These are phyloP conservation scores for Xylaria curta DNA, from an alignment of 495 filamentous ascomycete genomes.

Conservation along the genomic window DNA sequence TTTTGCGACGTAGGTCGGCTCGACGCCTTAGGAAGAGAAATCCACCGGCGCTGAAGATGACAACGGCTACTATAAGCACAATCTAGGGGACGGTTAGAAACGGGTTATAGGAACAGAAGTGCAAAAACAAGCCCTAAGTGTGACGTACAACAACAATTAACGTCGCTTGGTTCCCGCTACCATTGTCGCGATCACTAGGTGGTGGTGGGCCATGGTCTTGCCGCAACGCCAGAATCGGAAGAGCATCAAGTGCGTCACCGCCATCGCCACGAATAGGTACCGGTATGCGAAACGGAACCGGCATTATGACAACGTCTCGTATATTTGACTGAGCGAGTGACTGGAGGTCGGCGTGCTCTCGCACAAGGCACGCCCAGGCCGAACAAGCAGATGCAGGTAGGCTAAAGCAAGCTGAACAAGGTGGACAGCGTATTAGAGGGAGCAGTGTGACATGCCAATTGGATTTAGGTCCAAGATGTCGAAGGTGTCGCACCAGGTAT, in stretches of 20 bases:
- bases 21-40: slow-evolving; percentile 31
- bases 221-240: slow-evolving; percentile 13
- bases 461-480: background rate
- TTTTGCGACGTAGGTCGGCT: slow-evolving; percentile 28
- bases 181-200: background rate
- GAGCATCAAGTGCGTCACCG: background rate
- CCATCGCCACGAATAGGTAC: slow-evolving; percentile 15
- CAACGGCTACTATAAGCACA: slow-evolving; percentile 32
- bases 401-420: slow-evolving; percentile 1
- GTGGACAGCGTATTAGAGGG: slow-evolving; percentile 6
- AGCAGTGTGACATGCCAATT: slow-evolving; percentile 9
- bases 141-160: slow-evolving; percentile 34
- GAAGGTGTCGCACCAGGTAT: background rate
- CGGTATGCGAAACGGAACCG: slow-evolving; percentile 26
- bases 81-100: slow-evolving; percentile 24
- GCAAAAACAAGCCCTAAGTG: background rate
- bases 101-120: slow-evolving; percentile 6
- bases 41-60: slow-evolving; percentile 29
- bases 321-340: slow-evolving; percentile 14
- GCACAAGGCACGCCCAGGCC: background rate
- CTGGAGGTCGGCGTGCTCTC: background rate
- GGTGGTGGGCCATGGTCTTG: background rate
- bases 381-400: slow-evolving; percentile 7
- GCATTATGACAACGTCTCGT: slow-evolving; percentile 13
- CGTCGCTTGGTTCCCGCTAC: background rate